Conservation (phyloP, 2,329 filamentous ascomycete species). For the Phialocephala subalpina region DNA sequence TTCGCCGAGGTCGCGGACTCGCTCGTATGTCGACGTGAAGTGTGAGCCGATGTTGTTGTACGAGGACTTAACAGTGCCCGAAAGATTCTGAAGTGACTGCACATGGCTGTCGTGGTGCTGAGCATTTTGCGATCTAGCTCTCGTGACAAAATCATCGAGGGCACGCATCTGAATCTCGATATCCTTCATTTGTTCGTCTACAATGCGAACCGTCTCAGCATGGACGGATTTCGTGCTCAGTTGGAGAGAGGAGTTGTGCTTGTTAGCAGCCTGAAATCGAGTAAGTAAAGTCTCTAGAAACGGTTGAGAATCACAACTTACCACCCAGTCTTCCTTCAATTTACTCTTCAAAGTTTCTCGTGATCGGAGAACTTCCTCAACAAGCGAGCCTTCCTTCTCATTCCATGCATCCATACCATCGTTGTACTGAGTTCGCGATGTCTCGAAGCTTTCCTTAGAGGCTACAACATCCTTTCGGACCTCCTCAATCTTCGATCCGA, state of each 20-base stretch:
- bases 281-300: conserved; percentile 22
- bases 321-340: conserved; percentile 86
- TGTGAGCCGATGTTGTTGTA: conserved; percentile 76
- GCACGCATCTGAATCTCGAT: conserved; percentile 89
- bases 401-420: conserved; percentile 80
- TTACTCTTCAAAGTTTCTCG: conserved; percentile 81
- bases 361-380: conserved; percentile 76
- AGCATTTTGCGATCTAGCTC: conserved; percentile 82
- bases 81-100: conserved; percentile 70
- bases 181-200: conserved; percentile 87
- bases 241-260: conserved; percentile 85
- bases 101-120: conserved; percentile 76
- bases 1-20: conserved; percentile 72
- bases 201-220: conserved; percentile 86
- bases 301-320: conserved; percentile 54
- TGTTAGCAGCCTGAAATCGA: conserved; percentile 67
- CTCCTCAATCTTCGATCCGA: conserved; percentile 67
- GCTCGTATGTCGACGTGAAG: conserved; percentile 72
- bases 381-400: conserved; percentile 70
- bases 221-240: conserved; percentile 87
- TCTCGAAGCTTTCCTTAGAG: conserved; percentile 71
- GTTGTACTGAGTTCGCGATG: conserved; percentile 70
- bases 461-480: conserved; percentile 71
- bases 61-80: conserved; percentile 74
- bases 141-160: conserved; percentile 88